A percentile compares a stretch with the other conserved stretches of the same genome.
Evolutionary conservation across 1,284 basidiomycete genomes (phyloP).

Genomic region (Ustilago crameri): DNA sequence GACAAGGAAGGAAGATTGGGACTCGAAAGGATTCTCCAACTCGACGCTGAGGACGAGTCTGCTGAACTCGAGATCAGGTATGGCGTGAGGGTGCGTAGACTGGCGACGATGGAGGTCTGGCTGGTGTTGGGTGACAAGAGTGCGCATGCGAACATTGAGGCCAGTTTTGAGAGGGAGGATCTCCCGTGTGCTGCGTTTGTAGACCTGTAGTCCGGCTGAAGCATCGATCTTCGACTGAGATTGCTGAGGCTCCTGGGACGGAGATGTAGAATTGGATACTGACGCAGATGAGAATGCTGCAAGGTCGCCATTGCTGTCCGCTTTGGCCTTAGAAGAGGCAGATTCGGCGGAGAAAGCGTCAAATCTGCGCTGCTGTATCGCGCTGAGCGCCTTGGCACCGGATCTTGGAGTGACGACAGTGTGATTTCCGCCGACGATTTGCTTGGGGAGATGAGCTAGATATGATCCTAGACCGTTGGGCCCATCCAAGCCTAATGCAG

Average conservation of each 20-base stretch:
- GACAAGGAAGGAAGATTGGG: conserved; percentile 25
- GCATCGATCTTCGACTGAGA: neutral
- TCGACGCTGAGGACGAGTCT: conserved; percentile 49
- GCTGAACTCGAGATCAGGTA: conserved; percentile 16
- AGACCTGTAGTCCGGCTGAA: conserved; percentile 19
- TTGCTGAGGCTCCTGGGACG: conserved; percentile 1
- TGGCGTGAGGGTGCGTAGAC: neutral
- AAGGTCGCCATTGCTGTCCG: conserved; percentile 40
- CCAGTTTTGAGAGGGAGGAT: conserved; percentile 39
- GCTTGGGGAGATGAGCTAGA: conserved; percentile 34
- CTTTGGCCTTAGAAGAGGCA: conserved; percentile 2
- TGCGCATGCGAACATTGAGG: conserved; percentile 53
- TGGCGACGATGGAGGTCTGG: conserved; percentile 12
- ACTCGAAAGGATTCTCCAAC: conserved; percentile 43
- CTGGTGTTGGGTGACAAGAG: conserved; percentile 31
- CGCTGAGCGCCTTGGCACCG: conserved; percentile 24
- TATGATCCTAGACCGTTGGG: conserved; percentile 40
- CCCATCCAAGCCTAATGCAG: conserved; percentile 41
- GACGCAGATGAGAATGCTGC: conserved; percentile 12
- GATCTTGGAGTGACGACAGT: conserved; percentile 47
- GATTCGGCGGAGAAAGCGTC: conserved; percentile 11
- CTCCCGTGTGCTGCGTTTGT: conserved; percentile 41
- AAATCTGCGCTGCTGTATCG: conserved; percentile 25
- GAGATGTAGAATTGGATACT: neutral
- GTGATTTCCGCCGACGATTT: conserved; percentile 36